phyloP scores from a whole-genome alignment of 1,284 basidiomycete species.

The Ceratobasidium sp. region DNA sequence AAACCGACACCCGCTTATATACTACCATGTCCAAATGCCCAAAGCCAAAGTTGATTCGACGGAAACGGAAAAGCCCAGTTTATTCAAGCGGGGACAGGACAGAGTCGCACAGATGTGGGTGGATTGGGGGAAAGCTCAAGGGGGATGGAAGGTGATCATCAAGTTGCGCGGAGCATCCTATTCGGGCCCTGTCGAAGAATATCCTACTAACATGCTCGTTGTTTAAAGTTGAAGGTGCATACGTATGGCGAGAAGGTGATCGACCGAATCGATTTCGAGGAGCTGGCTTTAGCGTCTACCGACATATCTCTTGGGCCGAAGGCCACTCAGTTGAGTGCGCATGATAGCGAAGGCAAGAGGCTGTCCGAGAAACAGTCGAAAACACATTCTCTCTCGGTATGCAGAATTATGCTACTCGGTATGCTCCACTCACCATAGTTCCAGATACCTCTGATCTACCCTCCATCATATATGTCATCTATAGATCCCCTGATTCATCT shows the following conservation, averaged over 20 bases:
- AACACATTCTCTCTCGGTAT: constrained; percentile 33
- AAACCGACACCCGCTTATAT: constrained; percentile 46
- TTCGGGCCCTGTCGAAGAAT: background rate
- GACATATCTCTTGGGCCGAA: constrained; percentile 48
- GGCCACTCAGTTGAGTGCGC: constrained; percentile 23
- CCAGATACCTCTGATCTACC: constrained; percentile 77
- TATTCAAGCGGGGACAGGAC: constrained; percentile 42
- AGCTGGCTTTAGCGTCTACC: constrained; percentile 48
- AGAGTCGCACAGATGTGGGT: constrained; percentile 46
- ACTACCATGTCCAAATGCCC: constrained; percentile 50
- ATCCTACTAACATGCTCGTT: constrained; percentile 7
- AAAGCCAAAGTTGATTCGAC: background rate
- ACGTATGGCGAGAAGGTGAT: constrained; percentile 46
- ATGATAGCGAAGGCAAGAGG: constrained; percentile 35
- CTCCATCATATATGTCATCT: constrained; percentile 61
- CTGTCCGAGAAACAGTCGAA: constrained; percentile 35
- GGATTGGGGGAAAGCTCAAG: constrained; percentile 48
- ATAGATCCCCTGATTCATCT: constrained; percentile 68
- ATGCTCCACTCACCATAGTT: background rate
- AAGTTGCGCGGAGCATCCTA: constrained; percentile 44
- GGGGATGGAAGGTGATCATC: constrained; percentile 50
- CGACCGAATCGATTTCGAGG: constrained; percentile 49
- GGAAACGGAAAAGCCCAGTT: constrained; percentile 15
- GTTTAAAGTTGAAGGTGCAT: constrained; percentile 48
- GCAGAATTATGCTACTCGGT: background rate